Base-by-base conservation (phyloP, 1,139 yeast genomes). In the Yamadazyma sp. region DNA sequence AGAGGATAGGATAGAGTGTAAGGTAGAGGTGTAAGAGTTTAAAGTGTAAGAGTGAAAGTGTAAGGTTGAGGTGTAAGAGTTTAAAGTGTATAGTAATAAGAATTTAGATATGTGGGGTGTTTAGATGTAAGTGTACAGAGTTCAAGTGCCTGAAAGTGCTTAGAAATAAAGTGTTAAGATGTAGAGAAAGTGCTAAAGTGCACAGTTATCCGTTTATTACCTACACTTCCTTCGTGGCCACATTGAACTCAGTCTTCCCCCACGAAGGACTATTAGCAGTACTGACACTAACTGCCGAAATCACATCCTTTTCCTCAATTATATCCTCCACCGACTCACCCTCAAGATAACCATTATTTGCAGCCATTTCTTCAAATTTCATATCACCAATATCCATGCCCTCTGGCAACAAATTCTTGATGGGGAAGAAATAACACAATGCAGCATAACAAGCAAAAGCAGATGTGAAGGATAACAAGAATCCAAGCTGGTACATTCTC, bases 401-500 rank as follows among this genome's bases (percentile, higher is more conserved):
- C 12, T 30, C n/a, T 2, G 47, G 47, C 10, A 43, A 30, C n/a
- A 29, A 13, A 8, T 25, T 24, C 12, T 36, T 29, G 2, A 42
- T 28, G 2, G 45, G 45, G 31, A 42, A 42, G 12, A 40, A 15
- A 14, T 18, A 33, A 29, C 38, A 31, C 13, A 43, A 33, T 1
- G 18, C 36, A 13, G 33, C 45, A 21, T 42, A 43, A 12, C 29
- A 33, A 13, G 40, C 38, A 26, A 43, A 38, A 3, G 41, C 42
- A 31, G 39, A 29, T 4, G 12, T 17, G 23, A 43, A 43, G 4
- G 47, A 43, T 15, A 43, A 23, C 10, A 43, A 32, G 29, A 43
- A 43, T 11, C 47, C 47, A 9, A 43, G 37, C 11, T 34, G 33
- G 24, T 43, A 43, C 25, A 43, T 42, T 12, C 21, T 37, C 6